Evolutionary conservation across 805 yeast genomes (phyloP).

Genomic region (Candida pini): DNA sequence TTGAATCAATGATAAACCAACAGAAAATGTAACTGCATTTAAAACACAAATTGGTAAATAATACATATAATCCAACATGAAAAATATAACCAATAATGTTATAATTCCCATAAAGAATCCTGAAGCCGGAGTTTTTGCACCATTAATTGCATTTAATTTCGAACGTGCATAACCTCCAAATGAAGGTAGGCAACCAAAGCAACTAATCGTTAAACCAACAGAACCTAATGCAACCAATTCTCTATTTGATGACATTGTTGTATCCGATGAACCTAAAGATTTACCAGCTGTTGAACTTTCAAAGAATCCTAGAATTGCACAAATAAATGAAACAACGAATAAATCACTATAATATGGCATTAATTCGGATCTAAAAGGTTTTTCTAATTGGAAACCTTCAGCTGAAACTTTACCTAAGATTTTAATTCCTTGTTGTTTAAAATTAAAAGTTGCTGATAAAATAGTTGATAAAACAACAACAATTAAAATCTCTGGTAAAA

Average conservation of each 20-base stretch:
- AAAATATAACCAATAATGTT: conserved; percentile 60
- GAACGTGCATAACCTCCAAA: conserved; percentile 97
- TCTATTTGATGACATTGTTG: conserved; percentile 77
- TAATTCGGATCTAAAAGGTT: conserved; percentile 51
- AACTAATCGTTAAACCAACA: conserved; percentile 58
- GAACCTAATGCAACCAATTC: conserved; percentile 87
- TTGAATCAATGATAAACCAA: conserved; percentile 71
- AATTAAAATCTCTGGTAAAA: conserved; percentile 79
- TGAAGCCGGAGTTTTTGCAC: conserved; percentile 81
- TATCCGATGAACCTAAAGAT: conserved; percentile 69
- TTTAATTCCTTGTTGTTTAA: conserved; percentile 51
- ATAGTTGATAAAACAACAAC: conserved; percentile 62
- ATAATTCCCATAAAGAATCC: conserved; percentile 77
- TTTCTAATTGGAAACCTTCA: conserved; percentile 41
- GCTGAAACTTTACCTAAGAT: conserved; percentile 65
- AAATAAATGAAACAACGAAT: conserved; percentile 65
- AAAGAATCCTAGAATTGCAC: conserved; percentile 84
- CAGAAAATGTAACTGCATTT: conserved; percentile 72
- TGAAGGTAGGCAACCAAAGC: conserved; percentile 70
- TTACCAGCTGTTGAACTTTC: conserved; percentile 93
- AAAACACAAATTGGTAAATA: conserved; percentile 75
- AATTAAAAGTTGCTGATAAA: conserved; percentile 40
- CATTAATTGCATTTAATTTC: conserved; percentile 79
- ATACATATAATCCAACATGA: conserved; percentile 56
- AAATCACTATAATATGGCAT: conserved; percentile 46